Conservation (phyloP, 768 basidiomycete genomes). For the Lentinula boryana region DNA sequence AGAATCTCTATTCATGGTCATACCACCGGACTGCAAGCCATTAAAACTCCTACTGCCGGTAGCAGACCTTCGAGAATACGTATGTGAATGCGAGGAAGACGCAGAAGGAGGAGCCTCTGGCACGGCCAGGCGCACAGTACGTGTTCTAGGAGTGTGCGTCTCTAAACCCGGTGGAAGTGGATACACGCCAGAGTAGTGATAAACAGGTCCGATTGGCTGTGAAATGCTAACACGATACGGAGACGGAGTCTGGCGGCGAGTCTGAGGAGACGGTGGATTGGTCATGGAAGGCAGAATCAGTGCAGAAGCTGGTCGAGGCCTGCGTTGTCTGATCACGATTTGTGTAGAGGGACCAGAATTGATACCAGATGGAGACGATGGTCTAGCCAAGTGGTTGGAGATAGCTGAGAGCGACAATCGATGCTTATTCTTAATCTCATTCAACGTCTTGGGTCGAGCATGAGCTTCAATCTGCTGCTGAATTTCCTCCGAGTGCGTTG, state of each 20-base stretch:
- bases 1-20: neutral
- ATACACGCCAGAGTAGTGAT: neutral
- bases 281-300: constrained; percentile 1
- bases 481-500: neutral
- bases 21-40: neutral
- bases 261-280: constrained; percentile 5
- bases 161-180: constrained; percentile 4
- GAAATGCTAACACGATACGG: neutral
- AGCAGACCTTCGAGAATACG: neutral
- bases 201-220: neutral
- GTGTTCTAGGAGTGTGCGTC: neutral
- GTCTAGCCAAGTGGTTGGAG: constrained; percentile 6
- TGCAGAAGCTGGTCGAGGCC: constrained; percentile 6
- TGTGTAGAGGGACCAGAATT: neutral
- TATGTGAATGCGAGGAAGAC: neutral
- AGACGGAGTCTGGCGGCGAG: neutral
- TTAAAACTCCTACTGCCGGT: neutral
- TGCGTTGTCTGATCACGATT: neutral
- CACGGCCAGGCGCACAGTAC: neutral
- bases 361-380: neutral
- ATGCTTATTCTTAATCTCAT: constrained; percentile 31
- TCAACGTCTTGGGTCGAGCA: constrained; percentile 12
- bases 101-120: neutral
- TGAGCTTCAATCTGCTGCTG: neutral
- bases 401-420: constrained; percentile 28